A percentile compares a stretch with the other conserved stretches of the same genome.
phyloP scores from a whole-genome alignment of 2,329 filamentous ascomycete genomes.

The Fusarium anguioides region DNA sequence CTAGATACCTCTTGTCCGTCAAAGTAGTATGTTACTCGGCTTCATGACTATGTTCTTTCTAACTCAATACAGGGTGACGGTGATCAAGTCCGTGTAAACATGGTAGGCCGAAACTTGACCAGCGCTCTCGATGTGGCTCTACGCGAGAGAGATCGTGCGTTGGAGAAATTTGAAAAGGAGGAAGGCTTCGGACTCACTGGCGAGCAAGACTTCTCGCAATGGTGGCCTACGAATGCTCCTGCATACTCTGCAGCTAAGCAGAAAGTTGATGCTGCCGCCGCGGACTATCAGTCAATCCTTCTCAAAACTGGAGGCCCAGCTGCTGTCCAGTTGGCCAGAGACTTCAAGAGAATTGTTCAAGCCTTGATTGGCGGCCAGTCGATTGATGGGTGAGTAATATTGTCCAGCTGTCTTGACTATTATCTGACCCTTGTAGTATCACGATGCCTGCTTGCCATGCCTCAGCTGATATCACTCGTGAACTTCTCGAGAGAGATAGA shows the following conservation, averaged over 20 bases:
- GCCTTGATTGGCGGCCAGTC: conserved; percentile 24
- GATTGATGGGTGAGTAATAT: conserved; percentile 7
- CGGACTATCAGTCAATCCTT: conserved; percentile 18
- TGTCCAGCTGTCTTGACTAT: rapidly evolving
- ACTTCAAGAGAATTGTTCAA: conserved; percentile 17
- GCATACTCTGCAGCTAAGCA: conserved; percentile 22
- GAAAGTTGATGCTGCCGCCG: conserved; percentile 17
- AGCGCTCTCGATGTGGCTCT: conserved; percentile 18
- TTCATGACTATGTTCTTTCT: background rate
- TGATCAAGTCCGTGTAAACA: conserved; percentile 2
- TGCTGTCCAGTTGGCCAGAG: conserved; percentile 7
- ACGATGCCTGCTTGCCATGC: conserved; percentile 36
- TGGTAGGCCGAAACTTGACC: conserved; percentile 6
- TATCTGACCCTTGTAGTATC: conserved; percentile 15
- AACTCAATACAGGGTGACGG: conserved; percentile 7
- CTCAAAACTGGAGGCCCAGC: conserved; percentile 12
- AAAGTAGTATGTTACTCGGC: conserved; percentile 13
- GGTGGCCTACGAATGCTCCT: conserved; percentile 30
- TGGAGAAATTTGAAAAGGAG: conserved; percentile 26
- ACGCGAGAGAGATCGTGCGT: conserved; percentile 20
- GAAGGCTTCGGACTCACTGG: conserved; percentile 15
- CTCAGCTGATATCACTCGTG: conserved; percentile 25
- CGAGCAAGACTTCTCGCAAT: conserved; percentile 28
- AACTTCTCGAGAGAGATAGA: conserved; percentile 19
- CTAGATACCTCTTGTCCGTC: conserved; percentile 30